These are phyloP conservation scores for Nicotiana undulata DNA, from an alignment of 257 asterid genomes.

Conservation along the genomic window DNA sequence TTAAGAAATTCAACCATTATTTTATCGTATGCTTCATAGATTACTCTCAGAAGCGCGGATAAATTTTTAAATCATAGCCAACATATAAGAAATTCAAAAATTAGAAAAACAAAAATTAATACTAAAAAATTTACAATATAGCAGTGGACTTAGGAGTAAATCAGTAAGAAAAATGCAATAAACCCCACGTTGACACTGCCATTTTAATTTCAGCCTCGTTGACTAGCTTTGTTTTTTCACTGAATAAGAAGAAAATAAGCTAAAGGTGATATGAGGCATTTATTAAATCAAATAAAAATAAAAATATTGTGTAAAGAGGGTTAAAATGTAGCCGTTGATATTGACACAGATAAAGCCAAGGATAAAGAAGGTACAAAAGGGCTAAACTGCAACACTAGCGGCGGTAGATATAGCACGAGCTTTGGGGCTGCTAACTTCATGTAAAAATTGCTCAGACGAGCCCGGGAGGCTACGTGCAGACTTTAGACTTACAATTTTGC, in stretches of 20 bases:
- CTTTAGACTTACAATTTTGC: too few species aligned
- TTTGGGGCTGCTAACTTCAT: slow-evolving; percentile 69
- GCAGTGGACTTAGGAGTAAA: slow-evolving; percentile 8
- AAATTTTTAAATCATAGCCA: slow-evolving; percentile 52
- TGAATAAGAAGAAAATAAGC: neutral
- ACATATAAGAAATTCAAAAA: neutral
- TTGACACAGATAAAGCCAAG: slow-evolving; percentile 68
- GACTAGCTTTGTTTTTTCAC: neutral
- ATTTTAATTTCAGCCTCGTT: slow-evolving; percentile 1
- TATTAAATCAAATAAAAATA: neutral
- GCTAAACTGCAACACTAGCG: slow-evolving; percentile 74
- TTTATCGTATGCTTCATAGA: slow-evolving; percentile 47
- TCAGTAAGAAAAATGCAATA: neutral
- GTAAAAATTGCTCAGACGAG: slow-evolving; percentile 37
- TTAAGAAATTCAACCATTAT: slow-evolving; percentile 81
- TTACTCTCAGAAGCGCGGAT: slow-evolving; percentile 85
- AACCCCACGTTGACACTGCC: slow-evolving; percentile 5
- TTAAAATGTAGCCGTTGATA: slow-evolving; percentile 33
- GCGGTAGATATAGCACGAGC: slow-evolving; percentile 68
- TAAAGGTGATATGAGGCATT: slow-evolving; percentile 6
- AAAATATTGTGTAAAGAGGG: too few species aligned
- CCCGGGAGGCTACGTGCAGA: slow-evolving; percentile 85
- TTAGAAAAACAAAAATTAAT: too few species aligned
- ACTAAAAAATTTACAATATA: neutral
- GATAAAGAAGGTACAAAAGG: slow-evolving; percentile 25